Percentiles rank a stretch among this genome's conserved stretches.
phyloP scores from a whole-genome alignment of 1,284 basidiomycete species.

The Rhodotorula sp. region DNA sequence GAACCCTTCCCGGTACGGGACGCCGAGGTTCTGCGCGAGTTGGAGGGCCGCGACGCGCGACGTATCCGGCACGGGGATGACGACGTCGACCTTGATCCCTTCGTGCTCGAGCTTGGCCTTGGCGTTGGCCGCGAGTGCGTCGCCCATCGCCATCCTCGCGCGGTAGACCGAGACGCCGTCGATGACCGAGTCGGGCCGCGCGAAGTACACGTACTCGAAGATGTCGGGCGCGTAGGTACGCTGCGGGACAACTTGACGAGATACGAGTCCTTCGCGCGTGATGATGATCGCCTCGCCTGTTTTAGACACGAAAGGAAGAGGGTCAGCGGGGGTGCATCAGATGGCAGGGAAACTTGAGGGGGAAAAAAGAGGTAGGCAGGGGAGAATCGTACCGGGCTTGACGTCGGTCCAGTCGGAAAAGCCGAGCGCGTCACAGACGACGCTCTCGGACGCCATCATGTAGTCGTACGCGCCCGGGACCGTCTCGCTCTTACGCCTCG shows the following conservation, averaged over 20 bases:
- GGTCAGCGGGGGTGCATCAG: background rate
- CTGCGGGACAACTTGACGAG: conserved; percentile 68
- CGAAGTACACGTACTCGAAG: conserved; percentile 95
- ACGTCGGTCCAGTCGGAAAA: conserved; percentile 94
- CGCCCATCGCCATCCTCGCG: conserved; percentile 99
- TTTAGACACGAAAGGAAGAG: background rate
- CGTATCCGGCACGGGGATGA: conserved; percentile 98
- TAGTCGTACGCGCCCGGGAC: conserved; percentile 62
- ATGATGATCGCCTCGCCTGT: conserved; percentile 84
- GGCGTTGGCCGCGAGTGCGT: conserved; percentile 71
- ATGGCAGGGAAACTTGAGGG: background rate
- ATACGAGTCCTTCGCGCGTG: conserved; percentile 77
- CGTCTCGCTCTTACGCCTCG: conserved; percentile 43
- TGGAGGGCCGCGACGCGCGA: conserved; percentile 94
- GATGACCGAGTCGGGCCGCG: conserved; percentile 94
- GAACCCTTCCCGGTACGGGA: conserved; percentile 98
- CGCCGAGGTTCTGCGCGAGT: conserved; percentile 80
- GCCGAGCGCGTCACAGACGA: conserved; percentile 89
- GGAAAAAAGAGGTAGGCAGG: background rate
- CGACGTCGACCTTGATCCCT: conserved; percentile 79
- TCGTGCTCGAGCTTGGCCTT: conserved; percentile 27
- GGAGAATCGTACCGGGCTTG: conserved; percentile 65
- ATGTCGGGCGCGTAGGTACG: conserved; percentile 93
- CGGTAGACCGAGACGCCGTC: conserved; percentile 98
- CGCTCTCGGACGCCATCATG: conserved; percentile 91